Conservation (phyloP, 495 filamentous ascomycete genomes). For the Penicillium atrosanguineum region DNA sequence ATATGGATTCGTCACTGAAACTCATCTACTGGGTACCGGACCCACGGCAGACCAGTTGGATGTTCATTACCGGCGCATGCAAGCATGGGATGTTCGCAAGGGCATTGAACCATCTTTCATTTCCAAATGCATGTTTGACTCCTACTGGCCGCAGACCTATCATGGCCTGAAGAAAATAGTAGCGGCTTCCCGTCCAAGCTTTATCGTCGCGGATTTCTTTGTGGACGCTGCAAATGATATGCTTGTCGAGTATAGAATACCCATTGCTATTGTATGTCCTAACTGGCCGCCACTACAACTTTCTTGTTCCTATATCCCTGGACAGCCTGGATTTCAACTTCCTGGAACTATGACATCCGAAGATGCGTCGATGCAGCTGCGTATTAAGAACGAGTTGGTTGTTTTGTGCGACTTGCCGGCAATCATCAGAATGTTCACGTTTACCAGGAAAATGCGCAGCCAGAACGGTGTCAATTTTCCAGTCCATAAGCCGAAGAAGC, state of each 20-base stretch:
- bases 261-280: constrained; percentile 36
- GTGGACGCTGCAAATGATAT: constrained; percentile 38
- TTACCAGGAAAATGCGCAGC: constrained; percentile 2
- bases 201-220: constrained; percentile 40
- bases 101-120: constrained; percentile 15
- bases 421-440: constrained; percentile 23
- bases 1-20: constrained; percentile 27
- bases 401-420: constrained; percentile 17
- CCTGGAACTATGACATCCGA: constrained; percentile 32
- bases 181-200: constrained; percentile 21
- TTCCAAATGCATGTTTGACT: no score
- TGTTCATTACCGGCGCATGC: constrained; percentile 30
- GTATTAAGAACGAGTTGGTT: constrained; percentile 28
- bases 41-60: constrained; percentile 19
- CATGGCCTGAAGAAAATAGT: constrained; percentile 4
- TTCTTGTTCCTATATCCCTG: constrained; percentile 34
- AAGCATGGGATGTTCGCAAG: constrained; percentile 27
- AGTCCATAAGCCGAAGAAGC: constrained; percentile 26
- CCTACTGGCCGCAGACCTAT: no score
- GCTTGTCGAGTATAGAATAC: constrained; percentile 25
- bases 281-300: constrained; percentile 37
- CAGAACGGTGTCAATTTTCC: constrained; percentile 21
- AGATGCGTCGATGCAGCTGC: constrained; percentile 30
- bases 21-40: constrained; percentile 20
- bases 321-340: constrained; percentile 37